Evolutionary conservation across 371 early-diverging fungal species (phyloP).

Genomic region (Apophysomyces trapeziformis): DNA sequence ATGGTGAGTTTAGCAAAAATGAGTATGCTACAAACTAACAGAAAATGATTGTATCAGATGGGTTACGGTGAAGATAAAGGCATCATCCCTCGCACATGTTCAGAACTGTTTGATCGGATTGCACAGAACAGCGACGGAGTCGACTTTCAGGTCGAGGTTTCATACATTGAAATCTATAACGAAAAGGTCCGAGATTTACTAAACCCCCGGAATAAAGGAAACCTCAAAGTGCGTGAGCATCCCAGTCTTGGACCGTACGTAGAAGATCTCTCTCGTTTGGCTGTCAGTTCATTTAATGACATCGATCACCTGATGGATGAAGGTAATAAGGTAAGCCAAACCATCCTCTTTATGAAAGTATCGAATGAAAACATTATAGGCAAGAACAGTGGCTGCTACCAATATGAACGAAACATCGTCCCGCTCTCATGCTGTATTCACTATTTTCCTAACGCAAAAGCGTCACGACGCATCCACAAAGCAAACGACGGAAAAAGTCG

Average conservation of each 20-base stretch:
- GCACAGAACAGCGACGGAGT: constrained; percentile 44
- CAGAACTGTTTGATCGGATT: constrained; percentile 78
- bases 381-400: constrained; percentile 92
- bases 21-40: not conserved
- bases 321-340: constrained; percentile 75
- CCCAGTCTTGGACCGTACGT: constrained; percentile 91
- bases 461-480: constrained; percentile 62
- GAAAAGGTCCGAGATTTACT: constrained; percentile 94
- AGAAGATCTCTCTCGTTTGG: constrained; percentile 85
- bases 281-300: constrained; percentile 79
- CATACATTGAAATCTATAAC: constrained; percentile 85
- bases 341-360: not conserved
- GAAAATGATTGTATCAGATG: constrained; percentile 42
- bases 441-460: constrained; percentile 78
- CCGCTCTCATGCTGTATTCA: constrained; percentile 96
- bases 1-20: constrained; percentile 62
- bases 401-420: constrained; percentile 96
- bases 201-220: constrained; percentile 76
- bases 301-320: constrained; percentile 83
- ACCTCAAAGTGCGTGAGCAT: constrained; percentile 88
- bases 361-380: constrained; percentile 35
- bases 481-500: constrained; percentile 78
- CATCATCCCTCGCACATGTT: constrained; percentile 83
- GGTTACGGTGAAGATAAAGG: constrained; percentile 80
- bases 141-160: constrained; percentile 78